Evolutionary conservation across 225 moss, liverwort and hornwort species (phyloP), one percentile per base, ranked within the genome.

Genomic region (Bryum argenteum): DNA sequence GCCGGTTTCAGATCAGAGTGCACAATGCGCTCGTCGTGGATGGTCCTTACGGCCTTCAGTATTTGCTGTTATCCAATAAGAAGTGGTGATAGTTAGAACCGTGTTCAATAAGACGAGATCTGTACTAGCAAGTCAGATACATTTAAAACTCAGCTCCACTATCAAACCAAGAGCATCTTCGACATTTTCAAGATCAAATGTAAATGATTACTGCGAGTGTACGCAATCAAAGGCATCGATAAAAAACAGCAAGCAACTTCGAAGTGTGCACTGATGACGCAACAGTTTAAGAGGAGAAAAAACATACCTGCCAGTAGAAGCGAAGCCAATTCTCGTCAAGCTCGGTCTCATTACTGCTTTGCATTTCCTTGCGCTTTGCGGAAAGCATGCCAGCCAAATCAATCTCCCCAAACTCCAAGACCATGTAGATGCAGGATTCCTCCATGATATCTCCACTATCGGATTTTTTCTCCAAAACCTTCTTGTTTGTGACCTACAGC

Each of bases 1-100:
- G 98, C 94, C 45, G 98, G 98, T 89, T 98, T 98, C 54, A 98
- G 80, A 74, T 98, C 98, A 76, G 98, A 89, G 79, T 98, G 98
- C 65, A 98, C 98, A 19, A 98, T 94, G 13, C 98, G 90, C 73
- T 92, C 98, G 13, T 98, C 89, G 40, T 98, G 98, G 55, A 98
- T 98, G 39, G 98, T 94, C 79, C 82, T 82, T 55, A 98, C 98
- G 61, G 98, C 94, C 66, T 84, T 68, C 20, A 98, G 78, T 80
- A 98, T 91, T 84, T 94, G 98, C 98, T 95, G 92, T 50, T 55
- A 58, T 72, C 63, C 60, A 64, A 45, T 20, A 2, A 33, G 61
- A 69, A 61, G 26, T 23, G 69, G 40, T 9, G 64, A 53, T 24
- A 13, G 59, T 72, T 52, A 64, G 28, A 48, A 64, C 45, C 54